A percentile compares a stretch with the other conserved stretches of the same genome.
These are phyloP conservation scores for Closterium sp. DNA, from an alignment of 139 green algal species.

Conservation along the genomic window DNA sequence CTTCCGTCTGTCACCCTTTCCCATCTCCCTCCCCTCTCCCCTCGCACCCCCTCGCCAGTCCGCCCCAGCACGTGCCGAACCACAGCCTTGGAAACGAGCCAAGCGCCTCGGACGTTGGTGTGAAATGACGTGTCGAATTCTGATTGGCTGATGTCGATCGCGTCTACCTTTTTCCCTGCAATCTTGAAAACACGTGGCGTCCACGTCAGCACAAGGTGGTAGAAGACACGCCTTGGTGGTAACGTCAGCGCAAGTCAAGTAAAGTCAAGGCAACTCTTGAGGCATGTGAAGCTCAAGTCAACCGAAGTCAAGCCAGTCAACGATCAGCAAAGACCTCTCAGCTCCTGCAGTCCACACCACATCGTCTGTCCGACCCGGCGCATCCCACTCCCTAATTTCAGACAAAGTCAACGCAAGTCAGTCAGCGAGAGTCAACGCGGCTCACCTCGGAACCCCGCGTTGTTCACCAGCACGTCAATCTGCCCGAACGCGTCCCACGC, in stretches of 20 bases:
- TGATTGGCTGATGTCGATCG: background rate
- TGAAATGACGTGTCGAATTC: background rate
- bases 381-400: background rate
- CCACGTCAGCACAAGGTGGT: no score
- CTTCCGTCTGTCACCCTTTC: background rate
- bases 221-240: no score
- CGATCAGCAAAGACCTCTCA: no score
- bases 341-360: slow-evolving; percentile 4
- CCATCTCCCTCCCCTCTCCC: no score
- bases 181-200: background rate
- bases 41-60: background rate
- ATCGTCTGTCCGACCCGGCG: background rate
- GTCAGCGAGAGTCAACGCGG: background rate
- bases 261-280: no score
- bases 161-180: background rate
- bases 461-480: slow-evolving; percentile 21
- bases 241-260: no score
- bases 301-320: no score
- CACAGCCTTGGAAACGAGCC: background rate
- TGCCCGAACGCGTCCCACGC: slow-evolving; percentile 9
- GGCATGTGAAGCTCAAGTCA: no score
- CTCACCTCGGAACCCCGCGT: slow-evolving; percentile 1
- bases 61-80: background rate
- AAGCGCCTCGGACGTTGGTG: background rate
- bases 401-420: background rate